A percentile compares a stretch with the other conserved stretches of the same genome.
phyloP scores from a whole-genome alignment of 2,329 filamentous ascomycete genomes.

The Diatrype stigma region DNA sequence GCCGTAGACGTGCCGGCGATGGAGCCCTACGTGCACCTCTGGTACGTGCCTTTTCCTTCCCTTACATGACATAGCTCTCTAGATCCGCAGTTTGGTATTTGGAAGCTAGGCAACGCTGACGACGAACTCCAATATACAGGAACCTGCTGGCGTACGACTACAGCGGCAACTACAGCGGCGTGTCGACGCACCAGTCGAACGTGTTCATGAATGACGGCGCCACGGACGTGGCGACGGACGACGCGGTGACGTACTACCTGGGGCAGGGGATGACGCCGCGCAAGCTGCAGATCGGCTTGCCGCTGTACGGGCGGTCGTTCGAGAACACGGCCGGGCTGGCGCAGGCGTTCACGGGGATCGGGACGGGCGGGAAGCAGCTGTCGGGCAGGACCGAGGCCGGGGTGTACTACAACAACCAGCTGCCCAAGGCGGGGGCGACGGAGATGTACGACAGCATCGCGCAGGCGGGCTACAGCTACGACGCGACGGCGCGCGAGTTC shows the following conservation, averaged over 20 bases:
- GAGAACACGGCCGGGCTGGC: constrained; percentile 64
- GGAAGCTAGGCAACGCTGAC: too few species aligned
- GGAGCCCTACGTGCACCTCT: constrained; percentile 54
- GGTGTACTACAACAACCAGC: constrained; percentile 68
- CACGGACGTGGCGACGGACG: constrained; percentile 56
- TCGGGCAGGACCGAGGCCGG: constrained; percentile 55
- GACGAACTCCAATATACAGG: constrained; percentile 9
- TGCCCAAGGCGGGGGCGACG: constrained; percentile 57
- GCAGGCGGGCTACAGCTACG: constrained; percentile 68
- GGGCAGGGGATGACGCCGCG: constrained; percentile 50
- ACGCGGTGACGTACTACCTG: constrained; percentile 61
- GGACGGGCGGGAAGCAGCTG: constrained; percentile 42
- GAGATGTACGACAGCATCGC: constrained; percentile 54
- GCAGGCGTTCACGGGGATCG: constrained; percentile 57
- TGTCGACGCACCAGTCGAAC: constrained; percentile 67
- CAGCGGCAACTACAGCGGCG: constrained; percentile 61
- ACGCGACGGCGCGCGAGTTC: constrained; percentile 53
- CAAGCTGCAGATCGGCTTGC: constrained; percentile 73
- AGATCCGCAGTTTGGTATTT: too few species aligned
- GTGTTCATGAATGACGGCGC: constrained; percentile 52
- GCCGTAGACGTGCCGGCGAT: constrained; percentile 48
- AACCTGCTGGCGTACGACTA: constrained; percentile 68
- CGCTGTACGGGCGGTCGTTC: constrained; percentile 77
- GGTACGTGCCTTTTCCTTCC: constrained; percentile 27
- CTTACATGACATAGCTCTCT: too few species aligned